Conservation (phyloP, 1,284 basidiomycete species). For the Boletus semigastroideus region DNA sequence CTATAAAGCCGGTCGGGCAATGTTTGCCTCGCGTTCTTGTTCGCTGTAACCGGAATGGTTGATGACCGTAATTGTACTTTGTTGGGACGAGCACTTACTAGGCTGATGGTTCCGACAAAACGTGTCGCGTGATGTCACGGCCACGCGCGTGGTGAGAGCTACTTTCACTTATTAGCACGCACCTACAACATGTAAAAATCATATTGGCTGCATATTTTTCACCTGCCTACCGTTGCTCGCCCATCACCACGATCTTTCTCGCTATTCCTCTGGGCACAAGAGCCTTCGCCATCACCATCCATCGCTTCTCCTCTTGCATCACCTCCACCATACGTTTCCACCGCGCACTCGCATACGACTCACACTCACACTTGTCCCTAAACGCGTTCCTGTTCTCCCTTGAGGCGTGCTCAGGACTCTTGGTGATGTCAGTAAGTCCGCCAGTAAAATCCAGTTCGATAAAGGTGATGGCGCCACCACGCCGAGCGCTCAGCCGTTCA, state of each 20-base stretch:
- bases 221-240: background rate
- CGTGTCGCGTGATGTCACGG: conserved; percentile 32
- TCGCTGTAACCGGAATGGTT: conserved; percentile 47
- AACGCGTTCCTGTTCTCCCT: no score
- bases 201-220: conserved; percentile 22
- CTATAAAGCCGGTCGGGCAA: conserved; percentile 75
- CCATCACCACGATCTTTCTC: conserved; percentile 24
- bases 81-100: conserved; percentile 48
- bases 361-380: conserved; percentile 22
- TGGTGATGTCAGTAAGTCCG: background rate
- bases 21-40: conserved; percentile 72
- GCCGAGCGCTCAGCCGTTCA: conserved; percentile 6
- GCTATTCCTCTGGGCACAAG: conserved; percentile 28
- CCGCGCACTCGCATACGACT: conserved; percentile 20
- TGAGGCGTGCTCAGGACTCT: no score
- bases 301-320: conserved; percentile 12
- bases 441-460: conserved; percentile 28
- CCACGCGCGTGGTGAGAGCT: no score
- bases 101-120: conserved; percentile 47
- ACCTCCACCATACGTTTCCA: conserved; percentile 27
- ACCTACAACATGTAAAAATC: conserved; percentile 30
- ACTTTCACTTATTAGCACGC: background rate
- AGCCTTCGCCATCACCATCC: conserved; percentile 26
- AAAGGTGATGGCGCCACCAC: conserved; percentile 24
- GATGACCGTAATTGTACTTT: no score